Evolutionary conservation across 225 moss, liverwort and hornwort species (phyloP).

Genomic region (Straminergon stramineum): DNA sequence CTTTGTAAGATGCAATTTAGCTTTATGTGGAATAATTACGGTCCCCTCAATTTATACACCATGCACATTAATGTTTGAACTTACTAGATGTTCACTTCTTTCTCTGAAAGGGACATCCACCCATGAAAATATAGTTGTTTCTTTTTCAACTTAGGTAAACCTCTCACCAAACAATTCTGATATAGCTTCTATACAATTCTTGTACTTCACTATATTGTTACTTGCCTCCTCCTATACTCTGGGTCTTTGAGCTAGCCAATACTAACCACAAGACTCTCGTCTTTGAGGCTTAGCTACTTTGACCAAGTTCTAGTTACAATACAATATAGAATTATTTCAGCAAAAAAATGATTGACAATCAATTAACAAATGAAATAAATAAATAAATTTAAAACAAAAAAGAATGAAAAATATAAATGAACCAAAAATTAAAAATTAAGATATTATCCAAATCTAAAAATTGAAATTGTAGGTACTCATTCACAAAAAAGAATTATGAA

Average conservation of each 20-base stretch:
- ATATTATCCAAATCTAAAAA: too few relatives aligned
- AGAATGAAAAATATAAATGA: background rate
- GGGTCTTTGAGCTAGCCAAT: fast-evolving
- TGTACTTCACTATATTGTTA: background rate
- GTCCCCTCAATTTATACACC: background rate
- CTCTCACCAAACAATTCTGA: fast-evolving
- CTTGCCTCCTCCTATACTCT: fast-evolving
- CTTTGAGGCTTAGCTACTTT: fast-evolving
- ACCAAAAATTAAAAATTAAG: background rate
- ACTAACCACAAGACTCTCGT: background rate
- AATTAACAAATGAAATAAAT: background rate
- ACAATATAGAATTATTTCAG: background rate
- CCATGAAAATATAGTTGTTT: background rate
- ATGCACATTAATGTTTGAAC: background rate
- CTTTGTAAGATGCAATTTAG: background rate
- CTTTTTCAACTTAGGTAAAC: background rate
- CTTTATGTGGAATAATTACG: background rate
- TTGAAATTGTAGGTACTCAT: background rate
- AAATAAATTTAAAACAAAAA: background rate
- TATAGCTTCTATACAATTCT: background rate
- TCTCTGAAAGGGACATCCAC: fast-evolving
- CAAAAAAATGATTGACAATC: background rate
- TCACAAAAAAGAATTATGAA: background rate
- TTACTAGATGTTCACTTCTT: background rate
- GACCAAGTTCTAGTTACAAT: background rate